Evolutionary conservation across 2,329 filamentous ascomycete species (phyloP).

Genomic region (Trichoderma sp.): DNA sequence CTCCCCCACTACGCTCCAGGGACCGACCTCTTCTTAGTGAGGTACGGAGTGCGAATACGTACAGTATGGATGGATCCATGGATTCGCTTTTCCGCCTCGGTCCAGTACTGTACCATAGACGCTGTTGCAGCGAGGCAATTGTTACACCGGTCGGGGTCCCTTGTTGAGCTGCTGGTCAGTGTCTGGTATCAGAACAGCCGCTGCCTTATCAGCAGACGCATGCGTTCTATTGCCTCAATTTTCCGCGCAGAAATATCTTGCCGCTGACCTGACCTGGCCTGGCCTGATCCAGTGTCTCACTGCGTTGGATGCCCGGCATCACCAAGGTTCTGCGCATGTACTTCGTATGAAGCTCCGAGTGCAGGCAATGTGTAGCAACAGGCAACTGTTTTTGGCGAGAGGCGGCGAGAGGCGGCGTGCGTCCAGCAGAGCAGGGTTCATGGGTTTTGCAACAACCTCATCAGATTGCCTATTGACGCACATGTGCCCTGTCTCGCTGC

Average conservation of each 20-base stretch:
- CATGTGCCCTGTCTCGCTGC: conserved; percentile 2
- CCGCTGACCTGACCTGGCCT: not conserved
- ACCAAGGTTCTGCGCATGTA: not conserved
- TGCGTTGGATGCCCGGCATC: not conserved
- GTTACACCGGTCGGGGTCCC: not conserved
- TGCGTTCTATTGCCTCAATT: not conserved
- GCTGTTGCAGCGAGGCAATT: not conserved
- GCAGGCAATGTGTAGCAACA: not conserved
- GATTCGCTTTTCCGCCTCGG: not conserved
- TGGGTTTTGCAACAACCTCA: conserved; percentile 7
- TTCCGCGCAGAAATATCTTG: not conserved
- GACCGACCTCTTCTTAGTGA: not conserved
- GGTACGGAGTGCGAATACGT: not conserved
- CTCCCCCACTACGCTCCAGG: conserved; percentile 12
- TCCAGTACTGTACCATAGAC: not conserved
- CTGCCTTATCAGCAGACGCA: not conserved
- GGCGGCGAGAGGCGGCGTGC: conserved; percentile 7
- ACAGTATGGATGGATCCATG: too few relatives aligned
- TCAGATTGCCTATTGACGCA: conserved; percentile 11
- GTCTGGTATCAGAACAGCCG: not conserved
- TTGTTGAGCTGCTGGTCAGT: not conserved
- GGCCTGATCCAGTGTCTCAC: conserved; percentile 5
- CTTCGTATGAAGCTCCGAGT: not conserved
- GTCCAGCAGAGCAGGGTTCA: conserved; percentile 5
- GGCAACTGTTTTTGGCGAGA: not conserved